These are phyloP conservation scores for Neurospora sp. DNA, from an alignment of 495 filamentous ascomycete species.

Conservation along the genomic window DNA sequence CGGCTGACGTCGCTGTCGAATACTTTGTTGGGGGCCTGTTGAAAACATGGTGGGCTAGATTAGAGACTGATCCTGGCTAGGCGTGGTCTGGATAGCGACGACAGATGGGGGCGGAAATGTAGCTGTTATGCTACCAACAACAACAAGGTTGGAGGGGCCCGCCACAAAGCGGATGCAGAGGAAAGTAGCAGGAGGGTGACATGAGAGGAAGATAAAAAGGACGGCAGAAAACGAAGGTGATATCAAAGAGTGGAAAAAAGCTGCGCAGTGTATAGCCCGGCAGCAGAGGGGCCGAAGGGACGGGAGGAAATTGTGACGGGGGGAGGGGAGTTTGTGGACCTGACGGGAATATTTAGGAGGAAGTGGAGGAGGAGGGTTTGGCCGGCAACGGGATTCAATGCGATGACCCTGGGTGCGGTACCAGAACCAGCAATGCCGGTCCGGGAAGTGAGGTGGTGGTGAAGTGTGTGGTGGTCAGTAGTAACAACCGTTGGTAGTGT, in stretches of 20 bases:
- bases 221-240: neutral
- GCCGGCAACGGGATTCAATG: slow-evolving; percentile 19
- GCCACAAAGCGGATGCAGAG: neutral
- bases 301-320: slow-evolving; percentile 9
- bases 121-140: neutral
- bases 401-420: neutral
- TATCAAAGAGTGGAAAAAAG: slow-evolving; percentile 14
- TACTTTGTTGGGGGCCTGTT: slow-evolving; percentile 21
- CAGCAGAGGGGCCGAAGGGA: slow-evolving; percentile 13
- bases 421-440: neutral
- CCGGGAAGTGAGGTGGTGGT: neutral
- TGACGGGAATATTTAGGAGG: neutral
- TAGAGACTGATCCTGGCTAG: neutral
- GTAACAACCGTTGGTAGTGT: neutral
- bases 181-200: neutral
- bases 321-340: slow-evolving; percentile 16
- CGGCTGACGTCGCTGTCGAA: slow-evolving; percentile 22
- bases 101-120: neutral
- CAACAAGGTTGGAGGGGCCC: neutral
- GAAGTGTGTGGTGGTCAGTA: neutral
- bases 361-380: slow-evolving; percentile 9
- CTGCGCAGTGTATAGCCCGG: slow-evolving; percentile 7
- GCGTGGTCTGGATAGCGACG: neutral
- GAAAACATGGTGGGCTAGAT: slow-evolving; percentile 19
- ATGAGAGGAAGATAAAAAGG: neutral